Evolutionary conservation across 2,329 filamentous ascomycete species (phyloP), one percentile per base, ranked within the genome.

Genomic region (Ambrosiella cleistominuta): DNA sequence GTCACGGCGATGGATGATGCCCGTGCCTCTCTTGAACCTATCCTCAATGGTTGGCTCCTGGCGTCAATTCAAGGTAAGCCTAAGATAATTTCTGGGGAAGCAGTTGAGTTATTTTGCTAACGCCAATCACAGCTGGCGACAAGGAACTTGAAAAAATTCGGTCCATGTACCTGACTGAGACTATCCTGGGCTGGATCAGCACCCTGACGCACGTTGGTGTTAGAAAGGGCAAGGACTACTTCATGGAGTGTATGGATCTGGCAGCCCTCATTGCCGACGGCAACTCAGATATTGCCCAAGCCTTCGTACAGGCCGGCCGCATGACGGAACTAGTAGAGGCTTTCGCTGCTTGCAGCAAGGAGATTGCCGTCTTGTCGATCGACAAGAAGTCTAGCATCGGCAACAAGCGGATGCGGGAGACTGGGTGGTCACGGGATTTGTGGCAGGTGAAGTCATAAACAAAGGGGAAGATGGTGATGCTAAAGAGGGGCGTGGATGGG

Each of bases 241-340:
- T 95, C 15, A 76, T 93, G 35, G 83, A 91, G 66, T 86, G 84
- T 65, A 91, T 98, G 86, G 87, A 95, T 60, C 74, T 98, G 13
- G 83, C 88, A 1, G 81, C 83, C 1, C 68, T 82, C 1, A 78
- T 95, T 55, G 88, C 91, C 1, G 81, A 85, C 59, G 80, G 82
- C 62, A 78, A 76, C 61, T 82, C 82, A 27, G 82, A 84, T 63
- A 70, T 91, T 45, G 80, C 83, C 1, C 70, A 74, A 27, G 77
- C 79, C 50, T 86, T 93, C 63, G 69, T 82, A 57, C 74, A 77
- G 57, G 77, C 80, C 2, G 76, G 77, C 38, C 79, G 85, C 52
- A 85, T 91, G 80, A 78, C 79, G 65, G 86, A 91, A 71, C 73
- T 93, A 45, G 78, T 90, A 11, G 81, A 86, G 66, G 79, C 79